phyloP scores from a whole-genome alignment of 108 stramenopile genomes.

The Skeletonema potamos region DNA sequence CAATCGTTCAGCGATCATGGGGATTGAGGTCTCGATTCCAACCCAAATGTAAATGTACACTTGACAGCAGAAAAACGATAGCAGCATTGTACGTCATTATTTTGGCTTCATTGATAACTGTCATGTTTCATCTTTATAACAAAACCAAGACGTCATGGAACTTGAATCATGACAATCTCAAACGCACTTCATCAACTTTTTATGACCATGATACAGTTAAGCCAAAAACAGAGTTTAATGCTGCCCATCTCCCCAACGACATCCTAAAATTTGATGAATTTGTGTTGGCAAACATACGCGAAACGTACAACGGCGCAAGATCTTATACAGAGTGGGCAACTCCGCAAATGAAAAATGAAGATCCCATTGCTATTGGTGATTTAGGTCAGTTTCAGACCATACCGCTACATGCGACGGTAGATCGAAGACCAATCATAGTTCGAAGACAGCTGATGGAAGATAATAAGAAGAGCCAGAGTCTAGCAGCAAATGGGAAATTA shows the following conservation, averaged over 20 bases:
- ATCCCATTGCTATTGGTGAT: not conserved
- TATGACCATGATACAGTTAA: not conserved
- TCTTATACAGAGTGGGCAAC: constrained; percentile 2
- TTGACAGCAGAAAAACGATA: too few species aligned
- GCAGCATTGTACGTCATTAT: not conserved
- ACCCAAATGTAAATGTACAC: too few species aligned
- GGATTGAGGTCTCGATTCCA: too few species aligned
- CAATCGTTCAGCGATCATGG: too few species aligned
- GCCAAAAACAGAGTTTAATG: not conserved
- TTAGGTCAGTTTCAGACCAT: not conserved
- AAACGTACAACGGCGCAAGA: constrained; percentile 10
- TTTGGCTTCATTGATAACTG: not conserved
- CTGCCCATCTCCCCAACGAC: not conserved
- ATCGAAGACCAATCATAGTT: constrained; percentile 22
- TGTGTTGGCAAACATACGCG: constrained; percentile 12
- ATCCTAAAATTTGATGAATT: constrained; percentile 11
- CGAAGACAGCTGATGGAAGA: constrained; percentile 9
- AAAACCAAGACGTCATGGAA: too few species aligned
- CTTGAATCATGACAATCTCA: not conserved
- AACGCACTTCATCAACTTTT: not conserved
- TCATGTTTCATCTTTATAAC: not conserved
- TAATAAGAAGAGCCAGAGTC: not conserved
- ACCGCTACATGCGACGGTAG: constrained; percentile 16
- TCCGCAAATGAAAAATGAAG: not conserved
- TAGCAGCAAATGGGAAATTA: not conserved